Evolutionary conservation across 116 monocot genomes (phyloP).

Genomic region (Posidonia oceanica): DNA sequence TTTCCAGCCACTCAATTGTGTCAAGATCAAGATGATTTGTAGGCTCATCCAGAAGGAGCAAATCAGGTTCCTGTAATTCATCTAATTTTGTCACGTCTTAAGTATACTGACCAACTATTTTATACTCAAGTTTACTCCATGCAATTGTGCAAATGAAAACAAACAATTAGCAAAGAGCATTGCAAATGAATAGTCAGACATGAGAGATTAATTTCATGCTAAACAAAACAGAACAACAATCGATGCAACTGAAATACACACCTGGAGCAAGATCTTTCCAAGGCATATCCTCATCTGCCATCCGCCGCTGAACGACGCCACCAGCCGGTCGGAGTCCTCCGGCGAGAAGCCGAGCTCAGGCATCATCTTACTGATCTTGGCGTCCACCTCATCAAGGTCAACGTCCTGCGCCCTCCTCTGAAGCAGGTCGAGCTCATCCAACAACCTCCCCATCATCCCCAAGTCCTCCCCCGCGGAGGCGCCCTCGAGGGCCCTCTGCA

Average conservation of each 20-base stretch:
- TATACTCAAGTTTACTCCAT: too few relatives aligned
- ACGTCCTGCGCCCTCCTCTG: constrained; percentile 83
- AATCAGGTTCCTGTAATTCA: constrained; percentile 75
- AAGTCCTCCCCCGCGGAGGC: constrained; percentile 55
- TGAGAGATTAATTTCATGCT: too few relatives aligned
- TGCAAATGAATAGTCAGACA: too few relatives aligned
- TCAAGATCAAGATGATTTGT: constrained; percentile 98
- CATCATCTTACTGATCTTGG: constrained; percentile 89
- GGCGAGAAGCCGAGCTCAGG: constrained; percentile 73
- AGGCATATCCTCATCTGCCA: constrained; percentile 99
- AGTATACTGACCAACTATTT: too few relatives aligned
- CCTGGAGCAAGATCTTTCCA: constrained; percentile 96
- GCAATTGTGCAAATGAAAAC: too few relatives aligned
- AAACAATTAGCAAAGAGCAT: too few relatives aligned
- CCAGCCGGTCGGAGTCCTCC: constrained; percentile 78
- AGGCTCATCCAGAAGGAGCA: constrained; percentile 94
- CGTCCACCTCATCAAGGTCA: constrained; percentile 58
- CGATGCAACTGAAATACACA: constrained; percentile 3
- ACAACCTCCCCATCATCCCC: constrained; percentile 72
- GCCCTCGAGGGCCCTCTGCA: constrained; percentile 73
- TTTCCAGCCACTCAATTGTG: constrained; percentile 92
- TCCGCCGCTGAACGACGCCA: constrained; percentile 88
- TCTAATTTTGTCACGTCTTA: background rate
- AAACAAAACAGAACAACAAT: background rate
- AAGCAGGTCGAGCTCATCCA: constrained; percentile 91